A percentile compares a stretch with the other conserved stretches of the same genome.
These are phyloP conservation scores for Ogataea thermomethanolica DNA, from an alignment of 805 yeast genomes.

Conservation along the genomic window DNA sequence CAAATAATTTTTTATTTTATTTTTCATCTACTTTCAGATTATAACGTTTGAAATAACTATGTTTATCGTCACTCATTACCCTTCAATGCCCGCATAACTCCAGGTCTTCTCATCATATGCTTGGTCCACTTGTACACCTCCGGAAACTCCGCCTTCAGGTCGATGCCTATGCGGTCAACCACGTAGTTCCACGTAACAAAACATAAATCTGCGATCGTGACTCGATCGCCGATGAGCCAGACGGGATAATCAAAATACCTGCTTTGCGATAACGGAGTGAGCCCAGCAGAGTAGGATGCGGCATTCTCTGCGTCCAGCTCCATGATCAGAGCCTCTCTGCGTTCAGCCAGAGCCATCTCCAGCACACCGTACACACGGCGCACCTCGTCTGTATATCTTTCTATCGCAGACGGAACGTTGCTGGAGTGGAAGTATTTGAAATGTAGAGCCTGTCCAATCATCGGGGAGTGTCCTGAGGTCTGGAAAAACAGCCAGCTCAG, in stretches of 20 bases:
- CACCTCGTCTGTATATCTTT: slow-evolving; percentile 87
- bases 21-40: slow-evolving; percentile 2
- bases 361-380: slow-evolving; percentile 90
- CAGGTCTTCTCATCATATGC: slow-evolving; percentile 92
- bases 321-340: slow-evolving; percentile 85
- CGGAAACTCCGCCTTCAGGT: slow-evolving; percentile 82
- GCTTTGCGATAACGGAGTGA: slow-evolving; percentile 80
- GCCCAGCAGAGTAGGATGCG: slow-evolving; percentile 81
- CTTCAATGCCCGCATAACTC: slow-evolving; percentile 80
- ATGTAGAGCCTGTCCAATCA: slow-evolving; percentile 96
- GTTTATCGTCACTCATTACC: slow-evolving; percentile 30
- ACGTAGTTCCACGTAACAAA: slow-evolving; percentile 98
- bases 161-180: slow-evolving; percentile 87
- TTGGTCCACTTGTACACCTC: slow-evolving; percentile 96
- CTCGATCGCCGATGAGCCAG: slow-evolving; percentile 86
- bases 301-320: slow-evolving; percentile 86
- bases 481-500: slow-evolving; percentile 91
- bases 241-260: slow-evolving; percentile 90
- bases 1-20: background rate
- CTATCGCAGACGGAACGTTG: slow-evolving; percentile 83
- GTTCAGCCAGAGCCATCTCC: slow-evolving; percentile 92
- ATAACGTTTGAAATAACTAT: background rate
- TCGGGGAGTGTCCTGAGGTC: slow-evolving; percentile 97
- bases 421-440: slow-evolving; percentile 87
- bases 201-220: slow-evolving; percentile 84